phyloP scores from a whole-genome alignment of 768 basidiomycete genomes.

The Serendipita vermifera region DNA sequence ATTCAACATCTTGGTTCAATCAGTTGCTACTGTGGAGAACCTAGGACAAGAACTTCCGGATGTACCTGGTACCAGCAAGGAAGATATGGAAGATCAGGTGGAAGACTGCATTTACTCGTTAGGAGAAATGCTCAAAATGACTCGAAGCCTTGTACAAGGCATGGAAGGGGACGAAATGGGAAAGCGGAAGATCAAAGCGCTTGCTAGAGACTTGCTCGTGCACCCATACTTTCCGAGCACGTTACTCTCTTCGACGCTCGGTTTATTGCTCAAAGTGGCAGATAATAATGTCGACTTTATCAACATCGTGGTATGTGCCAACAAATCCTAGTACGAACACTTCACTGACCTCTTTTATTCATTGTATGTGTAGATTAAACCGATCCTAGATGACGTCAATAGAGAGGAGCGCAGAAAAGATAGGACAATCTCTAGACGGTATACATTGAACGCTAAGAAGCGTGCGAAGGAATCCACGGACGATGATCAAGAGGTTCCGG shows the following conservation, averaged over 20 bases:
- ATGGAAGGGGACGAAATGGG: background rate
- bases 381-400: background rate
- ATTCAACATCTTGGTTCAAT: constrained; percentile 44
- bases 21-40: background rate
- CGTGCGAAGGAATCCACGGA: background rate
- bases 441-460: background rate
- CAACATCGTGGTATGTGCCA: background rate
- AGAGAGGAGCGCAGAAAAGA: background rate
- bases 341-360: background rate
- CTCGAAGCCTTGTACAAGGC: background rate
- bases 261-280: background rate
- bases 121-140: background rate
- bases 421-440: background rate
- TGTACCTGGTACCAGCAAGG: background rate
- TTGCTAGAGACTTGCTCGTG: background rate
- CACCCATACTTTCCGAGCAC: background rate
- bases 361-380: background rate
- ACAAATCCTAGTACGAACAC: background rate
- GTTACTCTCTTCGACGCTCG: background rate
- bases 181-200: background rate
- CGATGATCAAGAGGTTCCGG: background rate
- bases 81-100: background rate
- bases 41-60: background rate
- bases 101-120: constrained; percentile 5
- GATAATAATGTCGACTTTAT: background rate